Conservation (phyloP, 495 filamentous ascomycete genomes). For the Thermochaetoides thermophila region DNA sequence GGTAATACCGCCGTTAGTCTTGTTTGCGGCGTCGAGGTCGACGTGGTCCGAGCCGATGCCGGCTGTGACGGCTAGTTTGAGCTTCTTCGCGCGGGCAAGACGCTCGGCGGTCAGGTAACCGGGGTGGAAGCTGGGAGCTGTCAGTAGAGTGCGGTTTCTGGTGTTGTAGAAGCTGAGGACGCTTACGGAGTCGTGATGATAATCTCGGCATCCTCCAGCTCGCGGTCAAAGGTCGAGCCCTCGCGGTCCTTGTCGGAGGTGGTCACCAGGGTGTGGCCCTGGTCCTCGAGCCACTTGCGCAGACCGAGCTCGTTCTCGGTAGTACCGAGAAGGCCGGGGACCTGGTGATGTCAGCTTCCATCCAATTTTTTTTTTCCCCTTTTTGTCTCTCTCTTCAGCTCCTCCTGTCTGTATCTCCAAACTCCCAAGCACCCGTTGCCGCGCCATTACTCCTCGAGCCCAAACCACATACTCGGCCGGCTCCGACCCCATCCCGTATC, state of each 20-base stretch:
- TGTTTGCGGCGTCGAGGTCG: slow-evolving; percentile 93
- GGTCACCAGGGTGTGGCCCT: slow-evolving; percentile 90
- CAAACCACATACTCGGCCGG: too few relatives aligned
- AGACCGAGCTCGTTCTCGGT: slow-evolving; percentile 96
- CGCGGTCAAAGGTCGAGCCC: slow-evolving; percentile 84
- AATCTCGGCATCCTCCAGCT: slow-evolving; percentile 90
- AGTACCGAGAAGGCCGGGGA: slow-evolving; percentile 78
- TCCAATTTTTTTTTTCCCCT: not conserved
- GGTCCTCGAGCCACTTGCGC: slow-evolving; percentile 88
- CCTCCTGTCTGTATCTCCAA: not conserved
- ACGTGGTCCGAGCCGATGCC: slow-evolving; percentile 98
- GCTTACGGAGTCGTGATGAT: slow-evolving; percentile 97
- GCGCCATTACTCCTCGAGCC: too few relatives aligned
- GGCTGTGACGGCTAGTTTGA: slow-evolving; percentile 91
- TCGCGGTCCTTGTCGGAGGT: slow-evolving; percentile 93
- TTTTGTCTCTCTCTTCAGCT: not conserved
- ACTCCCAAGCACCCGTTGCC: too few relatives aligned
- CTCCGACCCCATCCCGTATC: too few relatives aligned
- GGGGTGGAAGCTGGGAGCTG: slow-evolving; percentile 72
- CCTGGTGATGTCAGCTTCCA: too few relatives aligned
- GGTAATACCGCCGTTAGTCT: slow-evolving; percentile 93
- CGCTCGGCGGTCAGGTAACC: slow-evolving; percentile 95
- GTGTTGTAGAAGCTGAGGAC: not conserved
- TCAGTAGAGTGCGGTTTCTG: not conserved
- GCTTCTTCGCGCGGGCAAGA: slow-evolving; percentile 94